Evolutionary conservation across 129 eudicot genomes (phyloP), one percentile per base, ranked within the genome.

Genomic region (Pseudognaphalium luteoalbum): DNA sequence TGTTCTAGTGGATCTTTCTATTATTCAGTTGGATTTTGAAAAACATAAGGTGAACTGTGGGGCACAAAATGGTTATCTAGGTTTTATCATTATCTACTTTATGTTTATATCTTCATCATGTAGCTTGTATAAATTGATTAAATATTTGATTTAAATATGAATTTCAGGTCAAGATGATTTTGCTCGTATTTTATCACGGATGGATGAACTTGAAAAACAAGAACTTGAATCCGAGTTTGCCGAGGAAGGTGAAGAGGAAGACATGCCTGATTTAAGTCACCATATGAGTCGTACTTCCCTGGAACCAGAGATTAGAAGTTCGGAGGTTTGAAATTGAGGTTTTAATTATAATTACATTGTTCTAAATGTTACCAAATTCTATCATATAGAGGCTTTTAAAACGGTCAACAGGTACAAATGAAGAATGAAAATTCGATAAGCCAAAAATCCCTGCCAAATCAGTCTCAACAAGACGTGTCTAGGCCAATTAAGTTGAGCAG

Each of bases 141-240:
- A 77, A 19, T 41, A 20, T 19, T 70, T 58, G 70, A 51, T 76
- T n/a, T 77, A 87, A 79, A 66, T 59, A 42, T 60, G 64, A 35
- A 78, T 71, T 68, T 37, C 68, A 66, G 74, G 71, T 10, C 97
- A 88, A 57, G 91, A 91, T 47, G 97, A 91, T 77, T 93, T 80
- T 86, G 87, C 85, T 71, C 91, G 85, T 28, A 80, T 93, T 1
- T 71, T 87, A 59, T 63, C 96, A 21, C 81, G 96, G 58, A 83
- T 93, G 42, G 97, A 82, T 68, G 97, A 93, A 85, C 97, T 93
- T 81, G 97, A 93, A 79, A 88, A 84, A 71, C 87, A 90, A 81
- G 97, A 93, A 81, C 87, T 78, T 54, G 93, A 83, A 82, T 88
- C 88, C 58, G 92, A 87, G 87, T 67, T 82, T 51, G 82, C 59